Evolutionary conservation across 1,284 basidiomycete species (phyloP), one percentile per base, ranked within the genome.

Genomic region (Cerioporus squamosus): DNA sequence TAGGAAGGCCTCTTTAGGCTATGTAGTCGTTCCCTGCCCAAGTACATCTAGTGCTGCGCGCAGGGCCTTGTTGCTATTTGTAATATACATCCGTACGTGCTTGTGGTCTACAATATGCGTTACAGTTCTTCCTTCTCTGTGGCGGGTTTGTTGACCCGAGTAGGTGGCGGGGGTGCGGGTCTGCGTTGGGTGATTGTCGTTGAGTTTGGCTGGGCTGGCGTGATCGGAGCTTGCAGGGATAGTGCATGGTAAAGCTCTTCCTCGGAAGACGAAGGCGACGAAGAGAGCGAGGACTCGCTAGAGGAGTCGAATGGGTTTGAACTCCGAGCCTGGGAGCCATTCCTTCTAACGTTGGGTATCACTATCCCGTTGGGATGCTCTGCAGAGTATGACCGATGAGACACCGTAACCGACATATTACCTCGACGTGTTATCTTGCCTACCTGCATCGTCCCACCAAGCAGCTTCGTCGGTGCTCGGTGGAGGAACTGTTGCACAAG

Each of bases 381-480:
- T 91, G 66, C 15, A 20, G 3, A 18, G 18, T 5, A 6, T 18
- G 15, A 26, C 17, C 43, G 26, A 29, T 29, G 26, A 29, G 26
- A 29, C 9, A 29, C 26, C 26, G 26, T 29, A 9, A 5, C 26
- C 26, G 9, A 6, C 26, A 29, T 9, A 9, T 6, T 29, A 29
- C n/a, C 26, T 51, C 24, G 54, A 12, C 22, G 36, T 46, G n/a
- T 24, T 10, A 26, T 20, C 20, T 38, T 29, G 63, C 79, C 59
- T 67, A 89, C 91, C 87, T 68, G 82, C 79, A 45, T 73, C 77
- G 62, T 90, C 80, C 93, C 93, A 94, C 92, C 92, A 94, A 5
- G 82, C 81, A 10, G 74, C 68, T 38, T 87, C 82, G 53, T 92
- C 90, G 6, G 88, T 84, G 66, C 91, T 94, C 0, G 92, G 93